Percentiles rank a stretch among this genome's conserved stretches.
phyloP scores from a whole-genome alignment of 2,329 filamentous ascomycete species.

The Ceratocystis cacaofunesta region DNA sequence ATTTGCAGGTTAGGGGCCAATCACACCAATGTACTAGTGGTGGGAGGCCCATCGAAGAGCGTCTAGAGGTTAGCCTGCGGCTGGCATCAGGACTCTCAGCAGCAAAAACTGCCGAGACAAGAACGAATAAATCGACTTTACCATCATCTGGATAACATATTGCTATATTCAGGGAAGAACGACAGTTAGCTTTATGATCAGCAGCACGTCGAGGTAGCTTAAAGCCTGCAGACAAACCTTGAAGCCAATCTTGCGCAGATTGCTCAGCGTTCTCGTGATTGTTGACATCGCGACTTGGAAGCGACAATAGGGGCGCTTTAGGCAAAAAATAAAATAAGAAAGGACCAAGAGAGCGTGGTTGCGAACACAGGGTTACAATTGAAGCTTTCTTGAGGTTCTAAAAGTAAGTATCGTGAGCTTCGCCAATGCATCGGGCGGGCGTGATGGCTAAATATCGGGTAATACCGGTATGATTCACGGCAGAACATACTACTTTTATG shows the following conservation, averaged over 20 bases:
- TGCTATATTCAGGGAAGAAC: conserved; percentile 40
- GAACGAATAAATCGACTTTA: conserved; percentile 29
- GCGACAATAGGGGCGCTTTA: background rate
- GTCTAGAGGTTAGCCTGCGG: background rate
- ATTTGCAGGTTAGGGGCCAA: background rate
- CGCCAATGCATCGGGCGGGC: background rate
- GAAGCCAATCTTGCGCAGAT: conserved; percentile 73
- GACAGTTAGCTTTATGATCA: conserved; percentile 5
- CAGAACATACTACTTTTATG: background rate
- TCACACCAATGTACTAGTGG: conserved; percentile 42
- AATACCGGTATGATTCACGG: background rate
- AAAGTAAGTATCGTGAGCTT: background rate
- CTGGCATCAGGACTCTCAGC: too few species aligned
- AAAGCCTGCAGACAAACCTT: conserved; percentile 44
- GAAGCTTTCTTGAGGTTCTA: background rate
- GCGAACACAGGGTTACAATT: background rate
- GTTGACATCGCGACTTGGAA: conserved; percentile 61
- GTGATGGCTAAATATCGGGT: background rate
- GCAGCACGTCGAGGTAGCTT: background rate
- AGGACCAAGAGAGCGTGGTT: background rate
- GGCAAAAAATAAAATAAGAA: background rate
- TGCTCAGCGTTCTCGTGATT: conserved; percentile 67
- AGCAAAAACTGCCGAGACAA: background rate
- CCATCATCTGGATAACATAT: conserved; percentile 82
- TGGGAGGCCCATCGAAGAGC: background rate